These are phyloP conservation scores for Xylaria sp. DNA, from an alignment of 2,329 filamentous ascomycete genomes.

Conservation along the genomic window DNA sequence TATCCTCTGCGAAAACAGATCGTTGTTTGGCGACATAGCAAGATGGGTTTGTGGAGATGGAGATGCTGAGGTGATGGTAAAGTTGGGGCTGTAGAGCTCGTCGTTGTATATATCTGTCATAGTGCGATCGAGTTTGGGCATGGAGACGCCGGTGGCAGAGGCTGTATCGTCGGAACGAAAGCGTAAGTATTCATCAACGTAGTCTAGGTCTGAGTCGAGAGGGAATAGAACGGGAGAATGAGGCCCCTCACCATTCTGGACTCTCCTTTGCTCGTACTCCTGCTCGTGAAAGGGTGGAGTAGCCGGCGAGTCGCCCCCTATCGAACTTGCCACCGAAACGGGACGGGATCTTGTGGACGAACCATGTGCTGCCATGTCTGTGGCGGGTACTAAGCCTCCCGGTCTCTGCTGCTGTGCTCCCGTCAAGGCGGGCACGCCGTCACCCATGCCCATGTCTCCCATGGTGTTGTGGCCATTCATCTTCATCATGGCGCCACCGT, in stretches of 20 bases:
- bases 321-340: conserved; percentile 62
- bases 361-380: conserved; percentile 50
- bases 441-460: conserved; percentile 21
- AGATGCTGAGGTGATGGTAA: conserved; percentile 62
- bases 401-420: conserved; percentile 39
- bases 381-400: conserved; percentile 51
- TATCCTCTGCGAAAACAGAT: conserved; percentile 75
- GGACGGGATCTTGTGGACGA: conserved; percentile 53
- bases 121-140: conserved; percentile 82
- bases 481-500: conserved; percentile 38
- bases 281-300: conserved; percentile 59
- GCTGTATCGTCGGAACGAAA: conserved; percentile 64
- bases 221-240: conserved; percentile 32
- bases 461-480: conserved; percentile 18
- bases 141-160: conserved; percentile 47
- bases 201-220: conserved; percentile 20
- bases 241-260: conserved; percentile 59
- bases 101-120: conserved; percentile 86
- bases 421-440: conserved; percentile 29
- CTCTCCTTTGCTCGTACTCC: conserved; percentile 50
- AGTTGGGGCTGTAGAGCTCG: conserved; percentile 79
- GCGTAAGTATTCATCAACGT: conserved; percentile 71
- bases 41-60: conserved; percentile 53
- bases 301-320: conserved; percentile 63
- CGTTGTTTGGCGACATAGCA: conserved; percentile 58